Evolutionary conservation across 805 yeast genomes (phyloP), one percentile per base, ranked within the genome.

Genomic region (Ogataea zsoltii): DNA sequence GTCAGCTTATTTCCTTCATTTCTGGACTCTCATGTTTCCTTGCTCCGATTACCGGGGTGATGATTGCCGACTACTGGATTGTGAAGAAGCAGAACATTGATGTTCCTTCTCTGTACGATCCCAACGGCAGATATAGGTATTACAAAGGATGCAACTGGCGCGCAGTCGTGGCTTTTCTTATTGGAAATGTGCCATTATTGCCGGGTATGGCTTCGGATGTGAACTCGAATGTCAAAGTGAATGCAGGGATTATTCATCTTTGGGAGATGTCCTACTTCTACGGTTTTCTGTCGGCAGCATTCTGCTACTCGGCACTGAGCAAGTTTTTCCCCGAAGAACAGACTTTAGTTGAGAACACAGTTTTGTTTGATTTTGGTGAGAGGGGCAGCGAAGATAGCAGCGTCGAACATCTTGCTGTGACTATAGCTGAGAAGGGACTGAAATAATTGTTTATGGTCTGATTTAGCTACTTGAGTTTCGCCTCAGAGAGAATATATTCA

Each of bases 71-170:
- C 61, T 61, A 61, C 53, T 72, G 60, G 62, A 67, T 68, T 54
- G 40, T 70, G 64, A 38, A 66, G 75, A 58, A 56, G 57, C 21
- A 60, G 58, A 50, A 66, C 65, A 49, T 51, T 70, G 51, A 66
- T 66, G 55, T 59, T 69, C 45, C 61, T 58, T 39, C 72, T 67
- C 48, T 58, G 70, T 48, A 61, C 26, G 54, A 63, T 25, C 50
- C 62, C 2, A 46, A 62, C 15, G 60, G 60, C 12, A 56, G 60
- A 43, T 77, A 74, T 56, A 71, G 71, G 62, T 75, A 71, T 57
- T 59, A 49, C 34, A 58, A 53, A 32, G 82, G 82, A 9, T 41
- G 69, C 51, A 74, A 77, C 57, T 71, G 71, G 70, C 65, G 77
- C 53, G 69, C 72, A 13, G 46, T 65, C 14, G 37, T 65, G 9